Percentiles rank a stretch among this genome's conserved stretches.
Evolutionary conservation across 2,329 filamentous ascomycete genomes (phyloP).

Genomic region (Lachnellula arida): DNA sequence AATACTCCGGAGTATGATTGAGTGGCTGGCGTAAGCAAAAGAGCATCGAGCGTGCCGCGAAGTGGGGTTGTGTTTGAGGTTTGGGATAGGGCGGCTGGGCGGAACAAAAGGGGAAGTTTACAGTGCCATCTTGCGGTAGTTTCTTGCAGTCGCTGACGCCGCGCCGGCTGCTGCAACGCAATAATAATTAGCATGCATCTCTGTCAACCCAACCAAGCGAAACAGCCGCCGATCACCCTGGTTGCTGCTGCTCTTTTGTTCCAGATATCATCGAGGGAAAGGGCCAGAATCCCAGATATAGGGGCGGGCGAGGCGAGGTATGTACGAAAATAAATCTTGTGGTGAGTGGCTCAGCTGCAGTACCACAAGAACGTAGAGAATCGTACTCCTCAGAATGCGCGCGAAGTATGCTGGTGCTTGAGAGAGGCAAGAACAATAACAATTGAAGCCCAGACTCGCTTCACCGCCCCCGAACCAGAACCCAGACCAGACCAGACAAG

Average conservation of each 20-base stretch:
- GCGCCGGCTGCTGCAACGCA: neutral
- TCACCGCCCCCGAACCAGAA: no score
- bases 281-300: no score
- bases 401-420: neutral
- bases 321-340: neutral
- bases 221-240: neutral
- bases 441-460: neutral
- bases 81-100: neutral
- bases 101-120: neutral
- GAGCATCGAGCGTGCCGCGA: neutral
- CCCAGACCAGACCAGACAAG: no score
- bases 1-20: neutral
- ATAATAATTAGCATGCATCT: no score
- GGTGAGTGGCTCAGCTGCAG: neutral
- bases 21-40: neutral
- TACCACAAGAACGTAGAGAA: neutral
- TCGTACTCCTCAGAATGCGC: neutral
- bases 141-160: neutral
- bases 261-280: neutral
- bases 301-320: neutral
- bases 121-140: neutral
- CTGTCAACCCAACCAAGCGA: neutral
- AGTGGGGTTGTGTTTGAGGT: neutral
- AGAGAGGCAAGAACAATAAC: neutral
- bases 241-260: neutral